Percentiles rank a stretch among this genome's conserved stretches.
Evolutionary conservation across 2,329 filamentous ascomycete species (phyloP).

Genomic region (Mollisiaceae sp.): DNA sequence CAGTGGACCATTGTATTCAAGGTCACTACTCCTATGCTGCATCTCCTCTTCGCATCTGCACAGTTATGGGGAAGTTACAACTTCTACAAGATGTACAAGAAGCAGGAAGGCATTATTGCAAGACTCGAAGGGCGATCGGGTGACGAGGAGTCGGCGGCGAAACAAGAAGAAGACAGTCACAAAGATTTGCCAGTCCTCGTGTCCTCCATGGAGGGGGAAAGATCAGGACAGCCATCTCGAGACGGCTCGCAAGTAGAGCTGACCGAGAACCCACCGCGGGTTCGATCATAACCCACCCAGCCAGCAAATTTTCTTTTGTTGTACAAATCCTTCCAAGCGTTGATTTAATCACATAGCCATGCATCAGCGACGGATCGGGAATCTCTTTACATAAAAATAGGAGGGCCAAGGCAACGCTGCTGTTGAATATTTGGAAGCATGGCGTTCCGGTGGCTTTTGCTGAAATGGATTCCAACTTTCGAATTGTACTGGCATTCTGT

Average conservation of each 20-base stretch:
- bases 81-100: conserved; percentile 48
- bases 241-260: not conserved
- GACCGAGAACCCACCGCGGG: not conserved
- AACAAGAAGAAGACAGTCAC: not conserved
- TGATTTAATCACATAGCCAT: not conserved
- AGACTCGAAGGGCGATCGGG: conserved; percentile 17
- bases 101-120: conserved; percentile 30
- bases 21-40: conserved; percentile 49
- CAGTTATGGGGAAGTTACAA: conserved; percentile 50
- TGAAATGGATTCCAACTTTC: not conserved
- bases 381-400: not conserved
- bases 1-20: conserved; percentile 51
- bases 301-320: not conserved
- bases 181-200: not conserved
- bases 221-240: conserved; percentile 5
- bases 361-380: not conserved
- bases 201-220: conserved; percentile 1
- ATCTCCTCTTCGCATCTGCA: conserved; percentile 48
- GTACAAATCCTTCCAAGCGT: not conserved
- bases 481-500: not conserved
- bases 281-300: not conserved
- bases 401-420: not conserved
- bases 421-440: conserved; percentile 3
- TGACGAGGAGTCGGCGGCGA: conserved; percentile 13
- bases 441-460: not conserved